phyloP scores from a whole-genome alignment of 2,329 filamentous ascomycete genomes.

The Purpureocillium lavendulum region DNA sequence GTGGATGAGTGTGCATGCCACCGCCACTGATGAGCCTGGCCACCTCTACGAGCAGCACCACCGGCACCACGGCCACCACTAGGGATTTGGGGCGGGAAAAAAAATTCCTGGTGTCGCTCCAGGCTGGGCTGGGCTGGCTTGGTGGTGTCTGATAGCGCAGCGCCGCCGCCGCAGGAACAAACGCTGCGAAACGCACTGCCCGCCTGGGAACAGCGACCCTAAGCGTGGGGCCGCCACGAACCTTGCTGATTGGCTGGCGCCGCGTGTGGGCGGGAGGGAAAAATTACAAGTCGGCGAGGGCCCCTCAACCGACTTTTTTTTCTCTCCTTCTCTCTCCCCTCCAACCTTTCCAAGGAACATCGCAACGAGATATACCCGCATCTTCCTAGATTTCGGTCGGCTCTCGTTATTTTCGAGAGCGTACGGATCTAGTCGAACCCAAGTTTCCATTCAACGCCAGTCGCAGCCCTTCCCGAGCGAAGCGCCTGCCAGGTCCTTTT shows the following conservation, averaged over 20 bases:
- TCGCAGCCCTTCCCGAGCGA: constrained; percentile 23
- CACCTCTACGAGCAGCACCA: neutral
- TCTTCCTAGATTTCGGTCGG: constrained; percentile 31
- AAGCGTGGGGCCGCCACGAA: constrained; percentile 10
- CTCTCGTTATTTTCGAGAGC: constrained; percentile 38
- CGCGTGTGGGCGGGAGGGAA: constrained; percentile 13
- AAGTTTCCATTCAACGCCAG: constrained; percentile 17
- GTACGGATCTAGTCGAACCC: constrained; percentile 36
- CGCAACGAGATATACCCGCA: constrained; percentile 21
- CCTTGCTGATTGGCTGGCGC: constrained; percentile 11
- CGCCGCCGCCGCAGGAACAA: too few species aligned
- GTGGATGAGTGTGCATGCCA: neutral
- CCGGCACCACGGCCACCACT: too few species aligned
- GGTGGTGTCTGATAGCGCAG: too few species aligned
- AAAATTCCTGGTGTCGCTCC: neutral
- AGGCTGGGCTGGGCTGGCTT: too few species aligned
- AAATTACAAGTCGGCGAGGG: constrained; percentile 25
- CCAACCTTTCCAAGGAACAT: constrained; percentile 20
- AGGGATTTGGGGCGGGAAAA: neutral
- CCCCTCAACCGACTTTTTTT: constrained; percentile 32
- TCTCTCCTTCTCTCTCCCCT: constrained; percentile 15
- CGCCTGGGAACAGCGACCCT: constrained; percentile 12
- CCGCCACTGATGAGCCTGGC: neutral
- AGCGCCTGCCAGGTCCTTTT: constrained; percentile 28
- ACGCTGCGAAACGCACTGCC: constrained; percentile 1